A percentile compares a stretch with the other conserved stretches of the same genome.
phyloP scores from a whole-genome alignment of 148 eudicot genomes.

The Heliamphora exappendiculata region DNA sequence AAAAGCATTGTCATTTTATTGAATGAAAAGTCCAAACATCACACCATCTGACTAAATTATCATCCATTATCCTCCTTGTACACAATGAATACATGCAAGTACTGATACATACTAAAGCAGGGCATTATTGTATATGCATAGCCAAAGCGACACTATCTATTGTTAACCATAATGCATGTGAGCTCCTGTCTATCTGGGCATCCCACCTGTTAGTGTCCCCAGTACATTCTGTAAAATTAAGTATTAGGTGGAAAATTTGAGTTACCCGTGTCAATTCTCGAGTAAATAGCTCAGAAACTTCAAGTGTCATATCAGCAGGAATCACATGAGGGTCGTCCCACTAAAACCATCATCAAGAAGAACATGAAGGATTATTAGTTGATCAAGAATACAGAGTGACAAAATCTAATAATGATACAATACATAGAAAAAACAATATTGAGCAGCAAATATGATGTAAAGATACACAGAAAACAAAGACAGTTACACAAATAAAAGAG shows the following conservation, averaged over 20 bases:
- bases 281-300: slow-evolving; percentile 83
- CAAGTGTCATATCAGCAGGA: slow-evolving; percentile 68
- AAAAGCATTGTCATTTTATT: background rate
- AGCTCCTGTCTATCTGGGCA: background rate
- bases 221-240: background rate
- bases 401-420: background rate
- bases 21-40: background rate
- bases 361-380: slow-evolving; percentile 5
- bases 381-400: slow-evolving; percentile 9
- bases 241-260: slow-evolving; percentile 10
- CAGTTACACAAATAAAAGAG: background rate
- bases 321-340: slow-evolving; percentile 85
- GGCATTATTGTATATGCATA: background rate
- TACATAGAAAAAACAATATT: too few species aligned
- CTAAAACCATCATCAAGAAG: slow-evolving; percentile 30
- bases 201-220: background rate
- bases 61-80: too few species aligned
- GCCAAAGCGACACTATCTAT: background rate
- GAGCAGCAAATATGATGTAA: too few species aligned
- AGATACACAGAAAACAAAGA: too few species aligned
- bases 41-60: background rate
- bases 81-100: background rate
- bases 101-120: background rate
- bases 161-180: background rate
- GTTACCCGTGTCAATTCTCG: slow-evolving; percentile 88